Evolutionary conservation across 106 monocot species (phyloP), one percentile per base, ranked within the genome.

Genomic region (Posidonia australis): DNA sequence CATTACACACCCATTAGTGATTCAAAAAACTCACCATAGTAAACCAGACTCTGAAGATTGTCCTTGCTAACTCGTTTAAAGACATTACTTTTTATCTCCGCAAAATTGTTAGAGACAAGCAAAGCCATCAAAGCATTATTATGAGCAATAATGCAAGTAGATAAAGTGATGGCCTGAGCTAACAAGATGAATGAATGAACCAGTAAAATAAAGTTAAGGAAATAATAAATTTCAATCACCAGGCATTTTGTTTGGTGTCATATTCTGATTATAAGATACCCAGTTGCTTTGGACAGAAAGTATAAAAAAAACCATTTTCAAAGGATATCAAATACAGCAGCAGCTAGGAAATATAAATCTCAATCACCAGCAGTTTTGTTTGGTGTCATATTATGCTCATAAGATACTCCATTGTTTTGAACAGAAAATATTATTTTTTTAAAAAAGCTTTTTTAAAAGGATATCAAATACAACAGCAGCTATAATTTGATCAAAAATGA

Each of bases 31-130:
- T 78, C 44, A 96, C 94, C 94, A 80, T 77, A 84, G 60, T 82
- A 89, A 16, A 82, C 90, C 71, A 96, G 63, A 80, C 68, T 82
- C 31, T 87, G 94, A 60, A 96, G 77, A 60, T 96, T 96, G 51
- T 86, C 90, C 78, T 90, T 96, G 86, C 94, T 96, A 45, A 90
- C 79, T 76, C 86, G 83, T 71, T 90, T 90, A 59, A 96, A 96
- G 45, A 96, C 94, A 54, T 84, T 90, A 59, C 94, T 90, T 80
- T 96, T 96, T 64, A 96, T 83, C 76, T 96, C 94, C 13, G 94
- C 75, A 67, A 96, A 90, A 77, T 96, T 96, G 56, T 84, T 96
- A 31, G 94, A 96, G 28, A 96, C 74, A 42, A 96, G 77, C 59
- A 96, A 71, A 46, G 94, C 86, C 65, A 84, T 43, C 54, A 96